Evolutionary conservation across 2,329 filamentous ascomycete genomes (phyloP).

Genomic region (Colletotrichum sp.): DNA sequence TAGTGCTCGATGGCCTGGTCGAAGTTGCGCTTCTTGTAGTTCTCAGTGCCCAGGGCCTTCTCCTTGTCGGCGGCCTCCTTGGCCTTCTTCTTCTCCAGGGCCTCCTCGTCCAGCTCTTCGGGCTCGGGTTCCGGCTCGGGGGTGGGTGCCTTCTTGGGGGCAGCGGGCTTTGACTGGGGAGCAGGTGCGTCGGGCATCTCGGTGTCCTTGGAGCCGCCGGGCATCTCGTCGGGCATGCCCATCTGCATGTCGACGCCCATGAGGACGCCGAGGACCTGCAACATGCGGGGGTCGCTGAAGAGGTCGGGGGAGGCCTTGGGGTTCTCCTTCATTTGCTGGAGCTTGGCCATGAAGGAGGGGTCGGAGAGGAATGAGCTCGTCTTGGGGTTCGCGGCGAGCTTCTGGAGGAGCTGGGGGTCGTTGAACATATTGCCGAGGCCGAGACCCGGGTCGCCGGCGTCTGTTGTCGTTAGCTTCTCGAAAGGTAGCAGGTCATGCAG

Average conservation of each 20-base stretch:
- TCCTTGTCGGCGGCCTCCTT: slow-evolving; percentile 94
- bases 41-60: slow-evolving; percentile 91
- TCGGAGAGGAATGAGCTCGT: slow-evolving; percentile 83
- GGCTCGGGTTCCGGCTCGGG: slow-evolving; percentile 65
- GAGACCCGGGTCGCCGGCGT: slow-evolving; percentile 67
- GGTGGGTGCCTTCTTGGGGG: slow-evolving; percentile 62
- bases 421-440: slow-evolving; percentile 93
- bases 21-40: slow-evolving; percentile 98
- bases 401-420: slow-evolving; percentile 87
- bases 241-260: slow-evolving; percentile 89
- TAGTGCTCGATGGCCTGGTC: slow-evolving; percentile 96
- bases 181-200: slow-evolving; percentile 74
- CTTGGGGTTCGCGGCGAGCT: slow-evolving; percentile 94
- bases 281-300: slow-evolving; percentile 88
- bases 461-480: slow-evolving; percentile 20
- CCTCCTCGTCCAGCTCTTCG: slow-evolving; percentile 81
- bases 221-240: slow-evolving; percentile 40
- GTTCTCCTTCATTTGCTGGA: slow-evolving; percentile 81
- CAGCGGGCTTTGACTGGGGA: slow-evolving; percentile 42
- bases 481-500: rapidly evolving
- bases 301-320: slow-evolving; percentile 79
- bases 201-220: slow-evolving; percentile 63
- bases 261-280: slow-evolving; percentile 91
- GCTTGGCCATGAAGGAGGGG: slow-evolving; percentile 85
- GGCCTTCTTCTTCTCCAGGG: slow-evolving; percentile 81